Conservation (phyloP, 2,329 filamentous ascomycete species). For the Gyromitra esculenta region DNA sequence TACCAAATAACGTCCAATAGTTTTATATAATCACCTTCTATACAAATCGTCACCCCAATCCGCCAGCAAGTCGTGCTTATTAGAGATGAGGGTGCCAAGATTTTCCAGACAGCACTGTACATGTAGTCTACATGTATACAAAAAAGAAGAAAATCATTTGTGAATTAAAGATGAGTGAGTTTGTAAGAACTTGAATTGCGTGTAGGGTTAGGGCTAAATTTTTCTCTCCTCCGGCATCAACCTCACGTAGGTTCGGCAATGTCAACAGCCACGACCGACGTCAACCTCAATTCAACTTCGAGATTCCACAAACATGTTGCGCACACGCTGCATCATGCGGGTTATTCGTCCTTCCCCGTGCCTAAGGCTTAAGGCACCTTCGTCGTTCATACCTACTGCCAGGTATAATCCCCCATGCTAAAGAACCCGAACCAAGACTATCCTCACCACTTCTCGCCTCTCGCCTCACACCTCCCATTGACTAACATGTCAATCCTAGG, state of each 20-base stretch:
- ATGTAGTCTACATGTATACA: not conserved
- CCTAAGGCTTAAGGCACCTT: slow-evolving; percentile 6
- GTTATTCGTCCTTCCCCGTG: not conserved
- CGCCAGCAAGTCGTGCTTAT: too few relatives aligned
- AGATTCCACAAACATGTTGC: slow-evolving; percentile 35
- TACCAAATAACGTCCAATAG: too few relatives aligned
- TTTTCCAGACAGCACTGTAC: too few relatives aligned
- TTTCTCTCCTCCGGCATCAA: slow-evolving; percentile 9
- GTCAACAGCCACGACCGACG: slow-evolving; percentile 25
- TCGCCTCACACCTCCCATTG: not conserved
- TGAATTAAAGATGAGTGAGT: not conserved
- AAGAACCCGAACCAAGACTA: slow-evolving; percentile 1
- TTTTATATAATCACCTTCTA: too few relatives aligned
- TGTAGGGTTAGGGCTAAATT: slow-evolving; percentile 34
- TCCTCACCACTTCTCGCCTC: not conserved
- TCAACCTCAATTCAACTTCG: slow-evolving; percentile 6
- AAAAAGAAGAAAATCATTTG: not conserved
- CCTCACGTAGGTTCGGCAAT: slow-evolving; percentile 3
- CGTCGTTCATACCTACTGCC: slow-evolving; percentile 6
- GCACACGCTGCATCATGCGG: slow-evolving; percentile 31
- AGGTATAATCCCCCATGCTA: slow-evolving; percentile 21
- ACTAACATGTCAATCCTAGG: slow-evolving; percentile 14
- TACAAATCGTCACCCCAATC: too few relatives aligned
- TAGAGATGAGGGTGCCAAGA: too few relatives aligned
- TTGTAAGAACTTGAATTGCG: not conserved